Base-by-base conservation (phyloP, 164 flowering plant species). In the Piper longum region DNA sequence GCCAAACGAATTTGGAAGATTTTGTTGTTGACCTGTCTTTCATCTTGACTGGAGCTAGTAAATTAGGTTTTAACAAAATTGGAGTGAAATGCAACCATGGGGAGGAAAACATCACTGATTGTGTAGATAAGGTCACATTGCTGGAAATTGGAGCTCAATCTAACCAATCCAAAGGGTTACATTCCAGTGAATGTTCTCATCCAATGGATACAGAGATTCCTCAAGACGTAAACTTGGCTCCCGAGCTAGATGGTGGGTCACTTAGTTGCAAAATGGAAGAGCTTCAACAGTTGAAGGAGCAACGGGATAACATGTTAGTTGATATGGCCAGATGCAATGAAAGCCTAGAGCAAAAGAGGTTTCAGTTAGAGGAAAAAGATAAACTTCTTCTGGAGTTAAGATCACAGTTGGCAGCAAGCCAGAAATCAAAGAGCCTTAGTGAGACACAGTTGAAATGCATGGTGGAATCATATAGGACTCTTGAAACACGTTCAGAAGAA, bases 361-460 rank as follows among this genome's bases (percentile, higher is more conserved):
- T 76, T 44, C 87, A 81, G 68, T 71, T 91, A 62, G 70, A 63
- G 66, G 96, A 89, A 75, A 83, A 82, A 4, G 96, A 89, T 74
- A 79, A 82, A 58, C 81, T 74, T 59, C 80, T 87, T 2, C 70
- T 77, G 57, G 99, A 91, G 66, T 75, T 80, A 57, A 82, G 81
- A 72, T 80, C 89, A 60, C 83, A 91, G 57, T 75, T 95, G 66
- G 79, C 85, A 60, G 75, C 91, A 65, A 81, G 84, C 70, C 86
- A 85, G 66, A 89, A 78, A 52, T 76, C 81, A 26, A 87, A 91
- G 64, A 76, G 91, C 71, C 82, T 95, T 77, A 80, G 89, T 18
- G 98, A 91, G 71, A 91, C 96, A 41, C 99, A 95, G 79, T 85
- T 95, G 52, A 95, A 87, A 76, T 95, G 99, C 61, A 95, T 95